A percentile compares a stretch with the other conserved stretches of the same genome.
Evolutionary conservation across 441 rosid genomes (phyloP).

Genomic region (Adansonia rubrostipa): DNA sequence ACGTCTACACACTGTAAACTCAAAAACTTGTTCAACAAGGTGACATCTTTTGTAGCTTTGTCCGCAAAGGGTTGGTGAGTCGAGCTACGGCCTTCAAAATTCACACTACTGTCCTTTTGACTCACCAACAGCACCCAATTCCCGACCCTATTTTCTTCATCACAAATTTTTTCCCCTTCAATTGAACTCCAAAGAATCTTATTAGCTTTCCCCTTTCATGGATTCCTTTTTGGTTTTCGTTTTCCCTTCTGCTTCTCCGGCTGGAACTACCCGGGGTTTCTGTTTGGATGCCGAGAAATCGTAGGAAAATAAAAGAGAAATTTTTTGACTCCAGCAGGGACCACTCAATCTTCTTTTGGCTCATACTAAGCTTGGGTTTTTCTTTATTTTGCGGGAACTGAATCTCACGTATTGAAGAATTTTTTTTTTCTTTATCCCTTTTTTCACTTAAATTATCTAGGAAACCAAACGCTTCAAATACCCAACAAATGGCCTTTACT

Average conservation of each 20-base stretch:
- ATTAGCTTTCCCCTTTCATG: slow-evolving; percentile 24
- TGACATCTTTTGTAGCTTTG: slow-evolving; percentile 13
- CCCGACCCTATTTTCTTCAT: neutral
- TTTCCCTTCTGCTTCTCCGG: slow-evolving; percentile 10
- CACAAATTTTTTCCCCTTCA: neutral
- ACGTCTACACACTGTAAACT: slow-evolving; percentile 25
- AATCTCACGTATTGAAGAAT: neutral
- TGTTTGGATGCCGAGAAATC: slow-evolving; percentile 31
- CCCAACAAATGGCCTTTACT: slow-evolving; percentile 49
- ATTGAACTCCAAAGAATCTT: neutral
- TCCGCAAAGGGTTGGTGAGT: slow-evolving; percentile 1
- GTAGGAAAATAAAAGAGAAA: slow-evolving; percentile 13
- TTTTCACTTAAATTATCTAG: neutral
- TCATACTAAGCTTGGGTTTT: slow-evolving; percentile 17
- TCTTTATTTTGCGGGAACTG: neutral
- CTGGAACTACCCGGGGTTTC: slow-evolving; percentile 2
- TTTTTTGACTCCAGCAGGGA: slow-evolving; percentile 15
- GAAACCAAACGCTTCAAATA: slow-evolving; percentile 22
- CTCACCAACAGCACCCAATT: slow-evolving; percentile 17
- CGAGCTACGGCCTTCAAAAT: slow-evolving; percentile 9
- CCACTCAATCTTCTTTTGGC: slow-evolving; percentile 1
- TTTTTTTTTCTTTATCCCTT: slow-evolving; percentile 9
- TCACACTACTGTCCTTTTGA: neutral
- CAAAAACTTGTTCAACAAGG: neutral
- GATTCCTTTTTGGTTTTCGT: slow-evolving; percentile 24